Base-by-base conservation (phyloP, 495 filamentous ascomycete species). In the Hypoxylon perforatum region DNA sequence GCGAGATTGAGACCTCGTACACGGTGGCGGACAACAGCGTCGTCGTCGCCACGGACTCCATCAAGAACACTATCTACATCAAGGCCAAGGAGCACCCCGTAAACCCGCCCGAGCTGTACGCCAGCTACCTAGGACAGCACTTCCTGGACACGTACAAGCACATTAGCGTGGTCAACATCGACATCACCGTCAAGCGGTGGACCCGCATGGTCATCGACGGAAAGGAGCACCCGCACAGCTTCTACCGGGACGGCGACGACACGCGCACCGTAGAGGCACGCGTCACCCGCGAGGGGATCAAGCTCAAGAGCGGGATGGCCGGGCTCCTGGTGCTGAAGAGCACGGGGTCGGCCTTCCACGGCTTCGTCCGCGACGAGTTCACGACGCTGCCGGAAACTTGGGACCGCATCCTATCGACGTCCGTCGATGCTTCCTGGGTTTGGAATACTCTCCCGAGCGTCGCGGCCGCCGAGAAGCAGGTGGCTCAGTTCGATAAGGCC, bases 31-130 rank as follows among this genome's bases (percentile, higher is more conserved):
- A 99, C 80, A 99, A 99, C 84, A 91, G 90, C 75, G 91, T 96
- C 54, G 85, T 99, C 21, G 95, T 99, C 39, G 93, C 95, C 51
- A 99, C 95, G 38, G 95, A 99, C 79, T 94, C 93, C 9, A 94
- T 97, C 83, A 99, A 99, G 82, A 97, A 99, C 81, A 97, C 94
- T 65, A 88, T 92, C 81, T 97, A 94, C 80, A 92, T 97, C 85
- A 83, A 82, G 71, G 94, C 95, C 67, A 97, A 97, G 79, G 91
- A 96, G 76, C 85, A 94, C 82, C 92, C 95, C 47, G 91, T 98
- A 58, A 93, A 88, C 50, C 93, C 95, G 17, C 95, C 95, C 1
- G 95, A 99, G 81, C 87, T 96, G 48, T 99, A 95, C 74, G 95
- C 88, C 69, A 86, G 88, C 73, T 90, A 90, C 67, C 78, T 98